These are phyloP conservation scores for Nectriaceae sp. DNA, from an alignment of 2,329 filamentous ascomycete genomes.

Conservation along the genomic window DNA sequence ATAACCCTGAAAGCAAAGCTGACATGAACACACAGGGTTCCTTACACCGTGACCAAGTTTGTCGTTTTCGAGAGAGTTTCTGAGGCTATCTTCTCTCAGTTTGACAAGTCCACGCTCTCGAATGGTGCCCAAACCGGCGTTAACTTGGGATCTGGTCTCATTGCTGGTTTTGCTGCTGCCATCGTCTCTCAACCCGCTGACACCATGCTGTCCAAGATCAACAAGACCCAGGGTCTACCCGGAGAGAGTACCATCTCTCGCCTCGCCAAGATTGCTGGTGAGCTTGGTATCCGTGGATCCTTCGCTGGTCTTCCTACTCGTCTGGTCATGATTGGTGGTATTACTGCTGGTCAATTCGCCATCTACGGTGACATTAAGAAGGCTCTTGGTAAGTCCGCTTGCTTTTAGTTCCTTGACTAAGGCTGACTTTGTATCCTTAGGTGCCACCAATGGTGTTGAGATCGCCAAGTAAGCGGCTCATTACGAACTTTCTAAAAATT, in stretches of 20 bases:
- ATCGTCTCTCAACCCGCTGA: conserved; percentile 87
- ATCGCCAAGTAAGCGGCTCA: conserved; percentile 43
- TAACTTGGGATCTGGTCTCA: conserved; percentile 66
- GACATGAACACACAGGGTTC: conserved; percentile 58
- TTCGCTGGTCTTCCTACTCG: conserved; percentile 80
- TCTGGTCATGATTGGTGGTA: conserved; percentile 64
- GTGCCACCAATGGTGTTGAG: conserved; percentile 74
- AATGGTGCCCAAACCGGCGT: conserved; percentile 72
- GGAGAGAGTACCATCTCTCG: conserved; percentile 81
- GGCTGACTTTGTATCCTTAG: conserved; percentile 64
- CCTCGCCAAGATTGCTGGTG: conserved; percentile 84
- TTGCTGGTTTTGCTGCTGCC: conserved; percentile 77
- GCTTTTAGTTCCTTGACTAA: neutral
- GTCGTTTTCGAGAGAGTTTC: conserved; percentile 89
- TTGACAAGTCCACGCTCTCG: conserved; percentile 73
- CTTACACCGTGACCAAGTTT: conserved; percentile 95
- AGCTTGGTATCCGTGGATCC: conserved; percentile 77
- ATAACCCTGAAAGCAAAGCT: conserved; percentile 3
- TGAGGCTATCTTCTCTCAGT: conserved; percentile 67
- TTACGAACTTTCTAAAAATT: neutral
- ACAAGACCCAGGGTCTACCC: conserved; percentile 87
- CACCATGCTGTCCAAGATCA: conserved; percentile 94
- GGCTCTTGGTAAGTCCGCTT: neutral
- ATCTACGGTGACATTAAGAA: conserved; percentile 69
- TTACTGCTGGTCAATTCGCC: conserved; percentile 81